These are phyloP conservation scores for Fraxinus dipetala DNA, from an alignment of 305 asterid species.

Conservation along the genomic window DNA sequence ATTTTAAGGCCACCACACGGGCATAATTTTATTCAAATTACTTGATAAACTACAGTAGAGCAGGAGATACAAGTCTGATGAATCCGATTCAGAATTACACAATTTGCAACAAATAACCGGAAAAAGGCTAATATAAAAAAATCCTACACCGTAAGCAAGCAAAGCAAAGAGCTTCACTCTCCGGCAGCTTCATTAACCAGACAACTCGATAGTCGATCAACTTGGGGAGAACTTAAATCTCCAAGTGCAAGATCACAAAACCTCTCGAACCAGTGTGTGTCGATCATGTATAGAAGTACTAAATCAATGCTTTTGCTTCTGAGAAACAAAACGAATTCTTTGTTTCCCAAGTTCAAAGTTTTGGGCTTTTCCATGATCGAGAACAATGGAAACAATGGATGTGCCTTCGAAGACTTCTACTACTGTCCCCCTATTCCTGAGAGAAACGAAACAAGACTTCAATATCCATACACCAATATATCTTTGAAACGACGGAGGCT, in stretches of 20 bases:
- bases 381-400: slow-evolving; percentile 35
- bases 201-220: neutral
- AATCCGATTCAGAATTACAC: neutral
- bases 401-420: slow-evolving; percentile 40
- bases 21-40: neutral
- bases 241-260: neutral
- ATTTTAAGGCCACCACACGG: too few relatives aligned
- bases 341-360: slow-evolving; percentile 50
- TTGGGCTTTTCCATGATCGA: slow-evolving; percentile 39
- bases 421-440: slow-evolving; percentile 55
- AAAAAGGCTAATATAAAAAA: neutral
- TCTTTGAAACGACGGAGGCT: neutral
- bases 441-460: neutral
- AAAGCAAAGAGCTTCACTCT: neutral
- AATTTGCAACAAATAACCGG: neutral
- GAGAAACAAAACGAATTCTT: slow-evolving; percentile 44
- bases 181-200: neutral
- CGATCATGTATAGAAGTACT: neutral
- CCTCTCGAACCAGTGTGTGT: neutral
- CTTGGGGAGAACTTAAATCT: neutral
- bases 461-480: neutral
- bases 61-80: neutral
- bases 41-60: neutral
- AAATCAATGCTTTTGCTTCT: slow-evolving; percentile 32
- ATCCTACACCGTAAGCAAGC: neutral